phyloP scores from a whole-genome alignment of 257 asterid species.

The Craterostigma plantagineum region DNA sequence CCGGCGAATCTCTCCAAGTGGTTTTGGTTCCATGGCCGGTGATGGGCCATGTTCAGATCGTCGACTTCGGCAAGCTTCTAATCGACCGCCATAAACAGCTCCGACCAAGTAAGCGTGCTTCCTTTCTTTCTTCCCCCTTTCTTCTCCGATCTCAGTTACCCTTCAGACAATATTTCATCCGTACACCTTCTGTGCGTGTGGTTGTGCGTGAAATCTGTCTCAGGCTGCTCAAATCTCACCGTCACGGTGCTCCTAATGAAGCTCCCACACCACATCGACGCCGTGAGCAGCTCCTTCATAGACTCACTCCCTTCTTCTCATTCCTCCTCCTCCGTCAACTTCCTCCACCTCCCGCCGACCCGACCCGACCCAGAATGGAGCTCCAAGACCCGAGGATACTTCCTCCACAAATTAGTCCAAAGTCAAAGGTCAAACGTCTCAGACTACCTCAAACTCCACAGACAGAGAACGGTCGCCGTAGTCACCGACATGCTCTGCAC shows the following conservation, averaged over 20 bases:
- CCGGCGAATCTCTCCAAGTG: constrained; percentile 10
- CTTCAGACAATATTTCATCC: no score
- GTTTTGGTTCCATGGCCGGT: constrained; percentile 50
- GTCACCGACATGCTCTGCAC: constrained; percentile 57
- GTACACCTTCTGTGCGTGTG: no score
- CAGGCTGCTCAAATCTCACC: constrained; percentile 12
- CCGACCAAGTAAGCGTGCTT: constrained; percentile 9
- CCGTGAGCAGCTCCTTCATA: constrained; percentile 28
- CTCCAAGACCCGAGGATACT: constrained; percentile 37
- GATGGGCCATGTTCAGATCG: constrained; percentile 52
- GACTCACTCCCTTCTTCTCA: constrained; percentile 21
- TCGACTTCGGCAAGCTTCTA: constrained; percentile 39
- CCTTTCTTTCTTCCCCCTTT: neutral
- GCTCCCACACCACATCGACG: constrained; percentile 38
- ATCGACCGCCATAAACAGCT: constrained; percentile 12
- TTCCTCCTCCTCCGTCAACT: constrained; percentile 16
- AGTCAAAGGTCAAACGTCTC: constrained; percentile 28
- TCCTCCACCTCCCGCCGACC: constrained; percentile 30
- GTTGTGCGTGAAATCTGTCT: neutral
- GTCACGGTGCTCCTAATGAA: constrained; percentile 29
- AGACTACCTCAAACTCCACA: constrained; percentile 13
- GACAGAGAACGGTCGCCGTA: constrained; percentile 12
- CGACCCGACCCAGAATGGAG: constrained; percentile 47
- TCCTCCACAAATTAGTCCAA: constrained; percentile 24
- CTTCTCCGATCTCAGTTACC: neutral